These are phyloP conservation scores for Volvox reticuliferus DNA, from an alignment of 139 green algal genomes.

Conservation along the genomic window DNA sequence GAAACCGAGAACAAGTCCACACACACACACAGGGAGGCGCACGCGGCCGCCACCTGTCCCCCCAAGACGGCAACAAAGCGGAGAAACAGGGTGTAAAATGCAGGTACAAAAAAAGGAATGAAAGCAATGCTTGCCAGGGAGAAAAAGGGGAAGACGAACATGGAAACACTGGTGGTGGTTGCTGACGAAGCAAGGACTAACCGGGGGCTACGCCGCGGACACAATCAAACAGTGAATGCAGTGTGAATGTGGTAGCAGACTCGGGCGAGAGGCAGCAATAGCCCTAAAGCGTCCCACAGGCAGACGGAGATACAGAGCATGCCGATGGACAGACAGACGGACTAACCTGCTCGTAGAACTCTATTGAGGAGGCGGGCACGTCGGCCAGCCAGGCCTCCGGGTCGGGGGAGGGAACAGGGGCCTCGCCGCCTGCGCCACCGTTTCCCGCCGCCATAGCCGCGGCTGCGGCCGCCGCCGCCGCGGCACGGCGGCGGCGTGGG, in stretches of 20 bases:
- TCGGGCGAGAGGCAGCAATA: no score
- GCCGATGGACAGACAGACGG: no score
- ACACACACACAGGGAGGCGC: constrained; percentile 80
- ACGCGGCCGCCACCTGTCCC: constrained; percentile 71
- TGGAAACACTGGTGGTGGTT: no score
- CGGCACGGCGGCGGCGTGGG: not conserved
- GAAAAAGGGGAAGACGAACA: no score
- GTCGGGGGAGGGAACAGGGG: constrained; percentile 1
- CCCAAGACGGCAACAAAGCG: not conserved
- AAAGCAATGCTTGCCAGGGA: no score
- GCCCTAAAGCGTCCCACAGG: not conserved
- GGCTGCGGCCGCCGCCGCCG: not conserved
- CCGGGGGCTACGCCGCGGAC: not conserved
- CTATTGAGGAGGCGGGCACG: constrained; percentile 27
- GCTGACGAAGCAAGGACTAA: no score
- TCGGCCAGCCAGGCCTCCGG: constrained; percentile 47
- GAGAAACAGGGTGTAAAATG: not conserved
- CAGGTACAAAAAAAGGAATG: not conserved
- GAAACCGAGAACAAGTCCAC: constrained; percentile 86
- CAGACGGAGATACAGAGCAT: not conserved
- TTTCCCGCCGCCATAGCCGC: not conserved
- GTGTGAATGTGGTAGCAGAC: not conserved
- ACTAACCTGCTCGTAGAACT: constrained; percentile 78
- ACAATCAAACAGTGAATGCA: no score
- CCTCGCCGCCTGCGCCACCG: not conserved